A percentile compares a stretch with the other conserved stretches of the same genome.
Conservation (phyloP, 352 stramenopile species). For the Phytophthora crassamura region DNA sequence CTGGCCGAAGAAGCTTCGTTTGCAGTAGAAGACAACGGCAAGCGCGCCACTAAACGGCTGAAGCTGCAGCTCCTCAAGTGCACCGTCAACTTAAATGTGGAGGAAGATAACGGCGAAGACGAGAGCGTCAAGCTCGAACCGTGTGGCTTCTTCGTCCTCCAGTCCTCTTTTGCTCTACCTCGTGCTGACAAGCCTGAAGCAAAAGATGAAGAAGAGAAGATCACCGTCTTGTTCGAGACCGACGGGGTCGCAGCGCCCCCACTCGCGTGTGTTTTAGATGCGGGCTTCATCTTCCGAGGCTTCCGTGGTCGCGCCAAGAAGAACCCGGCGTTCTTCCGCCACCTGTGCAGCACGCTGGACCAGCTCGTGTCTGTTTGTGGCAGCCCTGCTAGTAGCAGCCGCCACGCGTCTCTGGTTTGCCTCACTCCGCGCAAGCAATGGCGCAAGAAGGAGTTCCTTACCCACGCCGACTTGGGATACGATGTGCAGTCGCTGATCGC, state of each 20-base stretch:
- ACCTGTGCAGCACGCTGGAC: constrained; percentile 42
- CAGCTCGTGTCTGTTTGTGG: constrained; percentile 32
- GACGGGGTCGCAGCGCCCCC: constrained; percentile 8
- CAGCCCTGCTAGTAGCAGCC: not conserved
- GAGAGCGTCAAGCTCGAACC: constrained; percentile 10
- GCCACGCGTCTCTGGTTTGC: constrained; percentile 38
- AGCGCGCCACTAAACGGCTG: constrained; percentile 19
- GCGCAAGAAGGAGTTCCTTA: constrained; percentile 66
- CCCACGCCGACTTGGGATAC: constrained; percentile 42
- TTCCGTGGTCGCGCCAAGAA: constrained; percentile 64
- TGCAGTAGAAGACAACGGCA: constrained; percentile 9
- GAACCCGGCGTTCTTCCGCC: constrained; percentile 52
- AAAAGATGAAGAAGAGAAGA: constrained; percentile 23
- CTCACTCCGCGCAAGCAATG: constrained; percentile 69
- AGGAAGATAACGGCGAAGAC: constrained; percentile 18
- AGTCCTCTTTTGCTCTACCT: constrained; percentile 28
- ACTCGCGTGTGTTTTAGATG: constrained; percentile 58
- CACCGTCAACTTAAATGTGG: constrained; percentile 12
- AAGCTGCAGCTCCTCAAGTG: constrained; percentile 36
- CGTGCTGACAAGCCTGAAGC: not conserved
- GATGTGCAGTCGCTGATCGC: constrained; percentile 40
- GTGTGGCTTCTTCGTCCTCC: constrained; percentile 31
- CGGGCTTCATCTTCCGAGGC: constrained; percentile 51
- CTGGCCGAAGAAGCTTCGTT: constrained; percentile 19
- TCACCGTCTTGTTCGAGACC: constrained; percentile 22